Base-by-base conservation (phyloP, 176 grass and related monocot species). In the Dendrocalamus sinicus region DNA sequence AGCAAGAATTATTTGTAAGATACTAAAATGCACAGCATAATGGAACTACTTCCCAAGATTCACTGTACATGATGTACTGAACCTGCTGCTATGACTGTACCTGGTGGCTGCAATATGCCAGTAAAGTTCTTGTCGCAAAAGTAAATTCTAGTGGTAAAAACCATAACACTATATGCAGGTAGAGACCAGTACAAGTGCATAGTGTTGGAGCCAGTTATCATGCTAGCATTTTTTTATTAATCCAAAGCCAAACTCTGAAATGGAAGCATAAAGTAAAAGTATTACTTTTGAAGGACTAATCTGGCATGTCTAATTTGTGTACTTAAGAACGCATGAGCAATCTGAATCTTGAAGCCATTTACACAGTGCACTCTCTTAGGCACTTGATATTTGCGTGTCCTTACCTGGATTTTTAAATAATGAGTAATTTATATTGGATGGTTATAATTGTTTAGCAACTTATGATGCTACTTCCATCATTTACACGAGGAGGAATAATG, bases 141-240 rank as follows among this genome's bases (percentile, higher is more conserved):
- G 73, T 32, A 76, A 41, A 81, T 70, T 69, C 35, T 70, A 85
- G 41, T 16, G 1, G 39, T 14, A 4, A 70, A 88, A 78, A 75
- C 23, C 23, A 12, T 45, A 55, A 79, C 8, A 79, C n/a, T 24
- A 6, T 65, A 62, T 9, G 5, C n/a, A 78, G 17, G 59, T 71
- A 5, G 65, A 75, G 50, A 37, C 57, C 28, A 67, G 46, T 12
- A 62, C 55, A 78, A 20, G 14, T 54, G 65, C 55, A 73, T 64
- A 57, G 9, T 61, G 53, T 84, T 66, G 37, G 48, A 75, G 62
- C 32, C 74, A 72, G 19, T 46, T 66, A 67, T 13, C 58, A 37
- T 62, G 17, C 45, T 81, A 51, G 22, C 15, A 15, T 16, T 63
- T 83, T 26, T 69, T 43, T 60, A 35, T 62, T 48, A 83, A 41